Conservation (phyloP, 2,329 filamentous ascomycete species). For the Diaporthe caulivora region DNA sequence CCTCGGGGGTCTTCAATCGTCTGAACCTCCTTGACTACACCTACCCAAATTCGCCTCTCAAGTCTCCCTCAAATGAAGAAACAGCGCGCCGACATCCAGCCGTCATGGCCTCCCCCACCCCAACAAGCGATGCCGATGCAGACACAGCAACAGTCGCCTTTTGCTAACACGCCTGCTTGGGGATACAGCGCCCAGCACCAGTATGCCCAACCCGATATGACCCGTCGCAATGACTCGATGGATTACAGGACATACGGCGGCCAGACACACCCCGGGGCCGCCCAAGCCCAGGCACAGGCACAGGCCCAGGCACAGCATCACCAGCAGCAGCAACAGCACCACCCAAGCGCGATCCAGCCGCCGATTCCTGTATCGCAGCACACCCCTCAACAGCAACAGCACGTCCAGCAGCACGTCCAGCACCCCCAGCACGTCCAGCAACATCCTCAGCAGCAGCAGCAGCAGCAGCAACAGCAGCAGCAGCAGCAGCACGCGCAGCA, state of each 20-base stretch:
- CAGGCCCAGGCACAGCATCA: constrained; percentile 44
- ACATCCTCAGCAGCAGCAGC: constrained; percentile 45
- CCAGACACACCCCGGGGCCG: constrained; percentile 34
- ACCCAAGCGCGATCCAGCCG: constrained; percentile 38
- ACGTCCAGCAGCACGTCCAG: constrained; percentile 36
- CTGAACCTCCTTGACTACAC: neutral
- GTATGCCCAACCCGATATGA: constrained; percentile 64
- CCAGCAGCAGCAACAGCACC: constrained; percentile 42
- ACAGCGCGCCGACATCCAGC: constrained; percentile 42
- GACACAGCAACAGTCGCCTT: constrained; percentile 44
- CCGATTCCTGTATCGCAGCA: constrained; percentile 41
- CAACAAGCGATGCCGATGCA: constrained; percentile 46
- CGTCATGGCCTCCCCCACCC: constrained; percentile 48
- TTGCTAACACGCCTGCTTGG: constrained; percentile 53
- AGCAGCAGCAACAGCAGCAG: constrained; percentile 46
- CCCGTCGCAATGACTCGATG: constrained; percentile 46
- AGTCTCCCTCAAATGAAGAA: constrained; percentile 42
- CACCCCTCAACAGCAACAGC: constrained; percentile 36
- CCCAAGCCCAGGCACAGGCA: constrained; percentile 20
- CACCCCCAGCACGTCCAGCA: constrained; percentile 41
- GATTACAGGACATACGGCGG: constrained; percentile 44
- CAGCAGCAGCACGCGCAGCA: constrained; percentile 48
- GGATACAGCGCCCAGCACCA: constrained; percentile 57
- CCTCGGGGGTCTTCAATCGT: constrained; percentile 16
- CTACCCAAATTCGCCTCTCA: neutral